Conservation (phyloP, 2,329 filamentous ascomycete genomes). For the Penicillium sp. region DNA sequence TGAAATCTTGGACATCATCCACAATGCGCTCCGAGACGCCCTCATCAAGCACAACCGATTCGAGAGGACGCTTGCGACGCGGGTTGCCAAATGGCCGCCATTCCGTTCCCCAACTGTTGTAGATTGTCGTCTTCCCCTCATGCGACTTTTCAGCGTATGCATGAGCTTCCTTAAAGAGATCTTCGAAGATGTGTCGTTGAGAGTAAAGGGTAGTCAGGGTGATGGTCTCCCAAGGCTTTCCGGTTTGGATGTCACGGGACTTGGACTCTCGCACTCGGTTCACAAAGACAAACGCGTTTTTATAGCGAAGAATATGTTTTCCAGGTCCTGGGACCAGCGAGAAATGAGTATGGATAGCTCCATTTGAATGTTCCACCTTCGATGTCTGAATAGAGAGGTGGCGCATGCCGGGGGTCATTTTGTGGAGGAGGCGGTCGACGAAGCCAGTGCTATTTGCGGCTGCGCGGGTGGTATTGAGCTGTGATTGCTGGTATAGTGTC, state of each 20-base stretch:
- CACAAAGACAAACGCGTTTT: slow-evolving; percentile 84
- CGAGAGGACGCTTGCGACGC: slow-evolving; percentile 82
- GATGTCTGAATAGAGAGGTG: slow-evolving; percentile 70
- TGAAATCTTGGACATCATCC: slow-evolving; percentile 80
- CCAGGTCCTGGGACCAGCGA: slow-evolving; percentile 90
- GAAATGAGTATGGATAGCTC: slow-evolving; percentile 78
- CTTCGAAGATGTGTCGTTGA: slow-evolving; percentile 86
- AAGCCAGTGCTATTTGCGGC: slow-evolving; percentile 49
- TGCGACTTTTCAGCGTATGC: slow-evolving; percentile 76
- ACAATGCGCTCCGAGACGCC: slow-evolving; percentile 84
- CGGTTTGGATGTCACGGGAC: slow-evolving; percentile 76
- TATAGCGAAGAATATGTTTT: slow-evolving; percentile 83
- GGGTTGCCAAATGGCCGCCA: slow-evolving; percentile 87
- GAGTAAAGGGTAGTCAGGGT: slow-evolving; percentile 91
- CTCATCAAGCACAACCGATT: slow-evolving; percentile 83
- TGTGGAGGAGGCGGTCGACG: slow-evolving; percentile 61
- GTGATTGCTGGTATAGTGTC: slow-evolving; percentile 73
- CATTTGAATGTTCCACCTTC: slow-evolving; percentile 66
- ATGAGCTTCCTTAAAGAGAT: slow-evolving; percentile 87
- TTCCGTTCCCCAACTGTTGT: slow-evolving; percentile 80
- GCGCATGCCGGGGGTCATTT: slow-evolving; percentile 65
- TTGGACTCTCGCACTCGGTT: slow-evolving; percentile 85
- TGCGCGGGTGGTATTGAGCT: slow-evolving; percentile 63
- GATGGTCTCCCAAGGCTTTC: slow-evolving; percentile 91
- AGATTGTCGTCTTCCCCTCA: slow-evolving; percentile 92